Percentiles rank a stretch among this genome's conserved stretches.
Conservation (phyloP, 129 eudicot species). For the Arctium lappa region DNA sequence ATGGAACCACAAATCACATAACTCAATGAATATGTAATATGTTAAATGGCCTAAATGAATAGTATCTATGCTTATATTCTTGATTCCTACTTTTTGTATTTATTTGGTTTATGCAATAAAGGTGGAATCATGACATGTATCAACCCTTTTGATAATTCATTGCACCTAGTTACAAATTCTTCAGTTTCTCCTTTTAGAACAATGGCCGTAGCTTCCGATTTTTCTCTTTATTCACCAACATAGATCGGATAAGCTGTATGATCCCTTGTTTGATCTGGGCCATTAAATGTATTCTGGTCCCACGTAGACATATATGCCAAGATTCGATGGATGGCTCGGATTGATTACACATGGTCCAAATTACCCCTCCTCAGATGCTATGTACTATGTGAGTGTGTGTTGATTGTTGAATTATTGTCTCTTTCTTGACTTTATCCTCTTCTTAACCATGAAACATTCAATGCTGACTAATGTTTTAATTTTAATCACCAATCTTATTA, state of each 20-base stretch:
- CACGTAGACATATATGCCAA: neutral
- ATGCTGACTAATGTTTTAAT: constrained; percentile 8
- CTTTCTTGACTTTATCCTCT: constrained; percentile 9
- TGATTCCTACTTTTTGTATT: neutral
- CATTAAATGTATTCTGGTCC: constrained; percentile 13
- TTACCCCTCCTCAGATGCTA: neutral
- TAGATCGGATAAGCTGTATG: neutral
- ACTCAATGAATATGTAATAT: neutral
- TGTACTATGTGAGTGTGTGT: neutral
- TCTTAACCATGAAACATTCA: constrained; percentile 7
- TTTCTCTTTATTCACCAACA: neutral
- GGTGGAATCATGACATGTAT: neutral
- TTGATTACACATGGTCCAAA: neutral
- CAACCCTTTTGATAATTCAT: neutral
- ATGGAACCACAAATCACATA: neutral
- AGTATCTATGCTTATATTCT: neutral
- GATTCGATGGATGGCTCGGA: neutral
- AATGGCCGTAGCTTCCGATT: neutral
- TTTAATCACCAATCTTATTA: neutral
- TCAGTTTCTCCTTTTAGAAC: neutral
- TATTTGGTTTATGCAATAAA: neutral
- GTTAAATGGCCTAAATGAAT: neutral
- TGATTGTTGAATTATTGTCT: constrained; percentile 12
- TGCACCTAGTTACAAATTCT: neutral
- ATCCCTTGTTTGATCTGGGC: constrained; percentile 2